phyloP scores from a whole-genome alignment of 2,329 filamentous ascomycete species.

The Epichloe scottii region DNA sequence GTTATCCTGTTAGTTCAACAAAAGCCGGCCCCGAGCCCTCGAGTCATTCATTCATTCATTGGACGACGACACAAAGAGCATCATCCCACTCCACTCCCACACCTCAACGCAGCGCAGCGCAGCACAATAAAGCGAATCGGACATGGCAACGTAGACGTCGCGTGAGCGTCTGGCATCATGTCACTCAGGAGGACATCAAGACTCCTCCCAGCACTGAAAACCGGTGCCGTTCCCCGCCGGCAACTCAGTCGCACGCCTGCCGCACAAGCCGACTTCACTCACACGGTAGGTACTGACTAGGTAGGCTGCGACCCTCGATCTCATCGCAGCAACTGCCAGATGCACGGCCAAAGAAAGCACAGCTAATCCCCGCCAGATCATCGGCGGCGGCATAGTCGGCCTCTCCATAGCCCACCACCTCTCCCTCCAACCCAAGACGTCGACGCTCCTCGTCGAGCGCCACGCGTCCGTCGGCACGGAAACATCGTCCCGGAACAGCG shows the following conservation, averaged over 20 bases:
- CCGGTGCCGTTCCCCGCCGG: not conserved
- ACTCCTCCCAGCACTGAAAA: not conserved
- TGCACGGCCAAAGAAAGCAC: too few species aligned
- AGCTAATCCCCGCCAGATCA: constrained; percentile 25
- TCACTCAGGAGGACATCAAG: constrained; percentile 1
- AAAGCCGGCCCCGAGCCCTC: too few species aligned
- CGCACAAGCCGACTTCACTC: constrained; percentile 29
- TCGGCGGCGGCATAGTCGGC: constrained; percentile 58
- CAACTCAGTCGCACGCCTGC: constrained; percentile 24
- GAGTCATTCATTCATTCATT: too few species aligned
- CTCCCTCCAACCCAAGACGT: constrained; percentile 46
- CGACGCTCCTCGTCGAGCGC: constrained; percentile 70
- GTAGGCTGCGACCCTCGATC: too few species aligned
- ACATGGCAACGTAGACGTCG: too few species aligned
- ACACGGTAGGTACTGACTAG: constrained; percentile 24
- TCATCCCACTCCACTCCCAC: too few species aligned
- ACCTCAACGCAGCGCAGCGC: not conserved
- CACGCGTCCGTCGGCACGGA: constrained; percentile 68
- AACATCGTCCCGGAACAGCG: constrained; percentile 81
- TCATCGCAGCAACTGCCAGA: too few species aligned
- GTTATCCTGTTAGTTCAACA: too few species aligned
- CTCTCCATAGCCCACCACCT: constrained; percentile 67
- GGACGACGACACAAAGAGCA: too few species aligned
- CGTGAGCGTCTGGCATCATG: constrained; percentile 3
- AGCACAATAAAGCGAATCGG: too few species aligned